Percentiles rank a stretch among this genome's conserved stretches.
phyloP scores from a whole-genome alignment of 2,329 filamentous ascomycete species.

The Clonostachys rhizophaga region DNA sequence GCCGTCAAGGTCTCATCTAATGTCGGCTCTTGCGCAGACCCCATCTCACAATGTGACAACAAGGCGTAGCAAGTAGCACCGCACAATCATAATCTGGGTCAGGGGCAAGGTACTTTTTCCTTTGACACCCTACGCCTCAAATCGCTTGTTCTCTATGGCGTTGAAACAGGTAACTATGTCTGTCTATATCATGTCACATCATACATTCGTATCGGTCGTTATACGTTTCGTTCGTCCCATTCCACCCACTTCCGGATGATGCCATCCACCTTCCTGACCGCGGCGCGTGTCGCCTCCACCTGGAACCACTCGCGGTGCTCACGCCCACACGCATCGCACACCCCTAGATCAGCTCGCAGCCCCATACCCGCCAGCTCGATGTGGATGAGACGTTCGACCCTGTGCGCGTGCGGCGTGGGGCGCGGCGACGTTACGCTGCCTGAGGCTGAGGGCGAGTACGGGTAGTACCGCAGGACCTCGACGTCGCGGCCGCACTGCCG shows the following conservation, averaged over 20 bases:
- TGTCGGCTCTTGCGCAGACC: too few relatives aligned
- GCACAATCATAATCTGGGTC: too few relatives aligned
- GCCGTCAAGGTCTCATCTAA: too few relatives aligned
- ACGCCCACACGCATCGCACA: conserved; percentile 74
- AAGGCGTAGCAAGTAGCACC: too few relatives aligned
- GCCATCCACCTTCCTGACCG: conserved; percentile 61
- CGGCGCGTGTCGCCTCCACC: conserved; percentile 68
- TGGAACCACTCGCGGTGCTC: conserved; percentile 96
- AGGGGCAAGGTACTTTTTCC: too few relatives aligned
- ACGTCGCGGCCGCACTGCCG: conserved; percentile 88
- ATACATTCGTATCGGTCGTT: too few relatives aligned
- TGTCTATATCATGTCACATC: too few relatives aligned
- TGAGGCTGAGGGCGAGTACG: conserved; percentile 46
- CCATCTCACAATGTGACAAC: too few relatives aligned
- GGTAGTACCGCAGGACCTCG: conserved; percentile 87
- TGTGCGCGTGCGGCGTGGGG: conserved; percentile 72
- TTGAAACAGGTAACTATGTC: too few relatives aligned
- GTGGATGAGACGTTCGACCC: conserved; percentile 87
- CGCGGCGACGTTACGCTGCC: background rate
- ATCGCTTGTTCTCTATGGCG: too few relatives aligned
- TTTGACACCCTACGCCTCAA: too few relatives aligned
- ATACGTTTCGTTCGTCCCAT: too few relatives aligned
- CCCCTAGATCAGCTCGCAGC: conserved; percentile 44
- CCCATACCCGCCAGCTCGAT: conserved; percentile 71
- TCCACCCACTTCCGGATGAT: conserved; percentile 72